Evolutionary conservation across 345 rosid species (phyloP), one percentile per base, ranked within the genome.

Genomic region (Rhodomyrtus tomentosa): DNA sequence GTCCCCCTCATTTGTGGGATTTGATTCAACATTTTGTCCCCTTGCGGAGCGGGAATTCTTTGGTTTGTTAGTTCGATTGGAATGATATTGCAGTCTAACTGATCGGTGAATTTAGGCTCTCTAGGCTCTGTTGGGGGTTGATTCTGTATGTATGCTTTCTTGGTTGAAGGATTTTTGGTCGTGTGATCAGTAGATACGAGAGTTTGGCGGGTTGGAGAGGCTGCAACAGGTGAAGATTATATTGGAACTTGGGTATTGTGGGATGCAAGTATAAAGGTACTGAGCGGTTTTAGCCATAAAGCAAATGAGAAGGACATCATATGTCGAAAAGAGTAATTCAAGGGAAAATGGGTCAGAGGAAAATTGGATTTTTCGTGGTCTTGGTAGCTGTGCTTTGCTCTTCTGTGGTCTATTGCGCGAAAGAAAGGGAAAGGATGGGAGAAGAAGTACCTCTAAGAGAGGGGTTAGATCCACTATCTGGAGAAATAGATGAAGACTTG

Each of bases 401-500:
- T 81, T 86, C 90, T 83, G 74, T 89, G 85, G 87, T 89, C 55
- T 8, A 82, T 51, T 86, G 93, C 51, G 92, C 87, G 82, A 91
- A 88, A 83, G 68, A 89, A 49, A 83, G 86, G 83, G 36, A 53
- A 84, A 88, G 74, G 20, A 82, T 86, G 85, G 76, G 76, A 36
- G 93, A 95, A 85, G 93, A 91, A 87, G 86, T 62, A 83, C 84
- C 89, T 82, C 86, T 84, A 53, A 84, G 86, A 83, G 90, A 88
- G 83, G 85, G 92, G 87, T 84, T 88, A 45, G 89, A 92, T 85
- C 95, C 91, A 29, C 89, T 85, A 36, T 92, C 91, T 29, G 89
- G 93, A 83, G 85, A 89, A 92, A 88, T 88, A 82, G 90, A 94
- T 84, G 86, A 89, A 50, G 83, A 87, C 81, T 84, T 83, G 95